phyloP scores from a whole-genome alignment of 2,329 filamentous ascomycete species.

The Penicillium sp. region DNA sequence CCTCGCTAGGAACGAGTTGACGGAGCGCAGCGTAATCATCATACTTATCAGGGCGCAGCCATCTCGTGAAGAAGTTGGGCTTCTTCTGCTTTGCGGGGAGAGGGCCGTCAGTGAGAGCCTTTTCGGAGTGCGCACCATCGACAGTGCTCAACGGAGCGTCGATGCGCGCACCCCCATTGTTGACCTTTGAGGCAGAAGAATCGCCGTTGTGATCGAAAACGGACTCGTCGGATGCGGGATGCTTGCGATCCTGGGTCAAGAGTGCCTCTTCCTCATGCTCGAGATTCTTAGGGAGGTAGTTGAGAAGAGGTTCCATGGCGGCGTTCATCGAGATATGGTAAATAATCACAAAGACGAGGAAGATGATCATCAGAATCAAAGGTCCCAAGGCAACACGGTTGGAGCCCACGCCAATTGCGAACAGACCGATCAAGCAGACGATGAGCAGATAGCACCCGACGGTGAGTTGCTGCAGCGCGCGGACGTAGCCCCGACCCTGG shows the following conservation, averaged over 20 bases:
- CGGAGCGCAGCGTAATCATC: conserved; percentile 66
- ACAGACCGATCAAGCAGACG: conserved; percentile 77
- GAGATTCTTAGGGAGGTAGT: conserved; percentile 71
- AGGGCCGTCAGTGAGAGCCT: conserved; percentile 24
- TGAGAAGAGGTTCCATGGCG: conserved; percentile 69
- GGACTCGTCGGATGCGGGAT: conserved; percentile 19
- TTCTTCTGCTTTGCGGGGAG: conserved; percentile 26
- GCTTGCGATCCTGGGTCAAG: conserved; percentile 28
- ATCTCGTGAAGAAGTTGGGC: conserved; percentile 42
- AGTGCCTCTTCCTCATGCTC: conserved; percentile 52
- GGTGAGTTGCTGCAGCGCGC: conserved; percentile 79
- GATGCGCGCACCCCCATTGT: conserved; percentile 1
- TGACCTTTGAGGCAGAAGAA: conserved; percentile 22
- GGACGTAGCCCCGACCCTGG: conserved; percentile 78
- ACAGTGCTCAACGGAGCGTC: conserved; percentile 23
- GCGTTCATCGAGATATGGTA: conserved; percentile 66
- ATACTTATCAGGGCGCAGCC: conserved; percentile 72
- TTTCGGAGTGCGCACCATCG: conserved; percentile 31
- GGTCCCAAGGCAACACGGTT: conserved; percentile 61
- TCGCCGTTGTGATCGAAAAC: conserved; percentile 5
- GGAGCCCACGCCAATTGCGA: conserved; percentile 61
- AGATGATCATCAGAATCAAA: conserved; percentile 67
- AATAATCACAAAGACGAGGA: conserved; percentile 67
- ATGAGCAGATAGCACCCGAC: conserved; percentile 78
- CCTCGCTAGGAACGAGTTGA: conserved; percentile 57